A percentile compares a stretch with the other conserved stretches of the same genome.
phyloP scores from a whole-genome alignment of 768 basidiomycete species.

The Tubosaeta sp. region DNA sequence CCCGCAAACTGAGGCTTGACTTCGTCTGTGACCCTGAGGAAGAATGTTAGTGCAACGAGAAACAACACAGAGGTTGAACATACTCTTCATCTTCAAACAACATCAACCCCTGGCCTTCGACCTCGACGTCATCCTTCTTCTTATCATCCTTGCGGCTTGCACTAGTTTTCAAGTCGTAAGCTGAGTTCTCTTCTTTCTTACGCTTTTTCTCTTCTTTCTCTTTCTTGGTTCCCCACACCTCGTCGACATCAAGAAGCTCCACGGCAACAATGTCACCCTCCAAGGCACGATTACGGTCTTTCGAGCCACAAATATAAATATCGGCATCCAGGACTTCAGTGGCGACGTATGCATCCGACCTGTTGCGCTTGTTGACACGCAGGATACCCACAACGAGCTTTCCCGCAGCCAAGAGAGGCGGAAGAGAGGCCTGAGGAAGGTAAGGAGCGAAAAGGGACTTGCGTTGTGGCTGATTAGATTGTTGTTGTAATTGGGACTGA shows the following conservation, averaged over 20 bases:
- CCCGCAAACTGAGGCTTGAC: constrained; percentile 98
- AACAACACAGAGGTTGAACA: constrained; percentile 21
- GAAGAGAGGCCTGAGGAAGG: constrained; percentile 94
- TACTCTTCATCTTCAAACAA: constrained; percentile 97
- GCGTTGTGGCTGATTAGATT: constrained; percentile 87
- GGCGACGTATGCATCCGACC: constrained; percentile 97
- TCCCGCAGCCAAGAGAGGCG: constrained; percentile 92
- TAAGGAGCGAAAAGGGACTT: constrained; percentile 99
- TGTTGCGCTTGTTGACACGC: constrained; percentile 96
- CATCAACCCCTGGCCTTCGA: constrained; percentile 96
- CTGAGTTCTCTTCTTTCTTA: constrained; percentile 98
- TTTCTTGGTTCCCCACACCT: constrained; percentile 98
- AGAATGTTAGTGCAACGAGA: constrained; percentile 9
- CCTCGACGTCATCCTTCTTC: constrained; percentile 99
- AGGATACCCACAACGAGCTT: constrained; percentile 97
- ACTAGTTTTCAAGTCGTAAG: constrained; percentile 78
- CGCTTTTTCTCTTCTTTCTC: constrained; percentile 99
- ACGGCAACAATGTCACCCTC: constrained; percentile 99
- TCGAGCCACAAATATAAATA: constrained; percentile 98
- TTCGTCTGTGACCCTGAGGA: constrained; percentile 85
- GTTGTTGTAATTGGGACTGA: constrained; percentile 93
- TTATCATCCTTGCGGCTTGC: constrained; percentile 91
- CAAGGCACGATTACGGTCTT: constrained; percentile 95
- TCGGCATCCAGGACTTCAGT: constrained; percentile 98
- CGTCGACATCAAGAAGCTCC: constrained; percentile 95